Conservation (phyloP, 257 asterid species). For the Solanum virginianum region DNA sequence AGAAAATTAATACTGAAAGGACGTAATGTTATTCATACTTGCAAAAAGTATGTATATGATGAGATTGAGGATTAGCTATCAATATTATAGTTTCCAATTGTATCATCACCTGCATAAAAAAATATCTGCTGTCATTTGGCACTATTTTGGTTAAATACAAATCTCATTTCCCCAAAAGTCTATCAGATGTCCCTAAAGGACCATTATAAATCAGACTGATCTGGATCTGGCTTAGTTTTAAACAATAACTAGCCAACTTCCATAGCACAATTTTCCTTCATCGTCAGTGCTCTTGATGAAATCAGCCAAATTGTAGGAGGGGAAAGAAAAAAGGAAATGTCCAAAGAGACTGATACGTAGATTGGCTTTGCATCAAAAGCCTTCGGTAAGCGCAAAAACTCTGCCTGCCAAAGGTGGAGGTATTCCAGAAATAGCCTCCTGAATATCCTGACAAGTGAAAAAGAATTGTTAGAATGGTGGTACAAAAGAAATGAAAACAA, state of each 20-base stretch:
- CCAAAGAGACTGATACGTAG: not conserved
- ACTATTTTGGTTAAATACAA: not conserved
- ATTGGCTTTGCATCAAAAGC: conserved; percentile 30
- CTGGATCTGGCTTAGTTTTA: not conserved
- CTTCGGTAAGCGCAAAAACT: conserved; percentile 67
- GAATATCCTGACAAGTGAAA: conserved; percentile 42
- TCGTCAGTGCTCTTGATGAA: not conserved
- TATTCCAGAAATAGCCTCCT: conserved; percentile 59
- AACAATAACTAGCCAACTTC: not conserved
- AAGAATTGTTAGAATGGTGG: not conserved
- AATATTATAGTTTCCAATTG: not conserved
- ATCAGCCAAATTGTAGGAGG: not conserved
- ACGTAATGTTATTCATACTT: not conserved
- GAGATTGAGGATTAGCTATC: not conserved
- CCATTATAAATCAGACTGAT: not conserved
- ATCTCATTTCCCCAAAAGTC: not conserved
- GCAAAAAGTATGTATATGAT: not conserved
- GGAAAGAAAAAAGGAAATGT: not conserved
- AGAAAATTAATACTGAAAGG: not conserved
- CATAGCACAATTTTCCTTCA: not conserved
- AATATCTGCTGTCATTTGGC: not conserved
- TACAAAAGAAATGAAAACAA: not conserved
- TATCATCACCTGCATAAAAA: not conserved
- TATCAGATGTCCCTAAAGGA: not conserved
- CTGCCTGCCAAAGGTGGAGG: conserved; percentile 77